phyloP scores from a whole-genome alignment of 805 yeast species.

The Yamadazyma sp. region DNA sequence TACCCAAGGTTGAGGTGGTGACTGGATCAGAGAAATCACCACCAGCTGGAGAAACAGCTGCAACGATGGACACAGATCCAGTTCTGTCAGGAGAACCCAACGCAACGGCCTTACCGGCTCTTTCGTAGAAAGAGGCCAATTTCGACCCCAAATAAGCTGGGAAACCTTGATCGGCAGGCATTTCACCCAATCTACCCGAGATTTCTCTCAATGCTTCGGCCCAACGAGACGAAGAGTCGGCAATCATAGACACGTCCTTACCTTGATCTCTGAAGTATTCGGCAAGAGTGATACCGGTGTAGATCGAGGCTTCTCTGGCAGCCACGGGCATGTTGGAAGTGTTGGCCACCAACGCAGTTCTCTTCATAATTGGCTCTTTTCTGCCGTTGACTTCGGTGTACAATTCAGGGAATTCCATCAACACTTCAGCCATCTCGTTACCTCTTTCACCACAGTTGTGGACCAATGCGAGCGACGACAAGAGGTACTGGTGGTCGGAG shows the following conservation, averaged over 20 bases:
- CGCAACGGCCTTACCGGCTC: slow-evolving; percentile 97
- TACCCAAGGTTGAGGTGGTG: slow-evolving; percentile 96
- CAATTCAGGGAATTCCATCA: slow-evolving; percentile 99
- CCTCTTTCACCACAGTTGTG: slow-evolving; percentile 85
- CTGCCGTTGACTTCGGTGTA: slow-evolving; percentile 87
- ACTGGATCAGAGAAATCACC: slow-evolving; percentile 99
- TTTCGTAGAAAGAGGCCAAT: slow-evolving; percentile 97
- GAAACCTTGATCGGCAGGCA: slow-evolving; percentile 99
- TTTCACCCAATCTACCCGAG: slow-evolving; percentile 99
- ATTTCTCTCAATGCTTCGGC: slow-evolving; percentile 99
- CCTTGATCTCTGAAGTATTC: slow-evolving; percentile 99
- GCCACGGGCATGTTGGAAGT: slow-evolving; percentile 99
- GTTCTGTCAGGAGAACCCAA: slow-evolving; percentile 94
- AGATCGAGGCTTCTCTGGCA: slow-evolving; percentile 99
- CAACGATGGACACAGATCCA: slow-evolving; percentile 98
- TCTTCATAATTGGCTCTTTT: slow-evolving; percentile 98
- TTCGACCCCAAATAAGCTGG: slow-evolving; percentile 99
- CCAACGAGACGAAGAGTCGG: slow-evolving; percentile 99
- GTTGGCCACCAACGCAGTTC: slow-evolving; percentile 97
- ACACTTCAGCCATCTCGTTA: slow-evolving; percentile 98
- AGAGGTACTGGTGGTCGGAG: slow-evolving; percentile 44
- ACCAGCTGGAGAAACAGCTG: slow-evolving; percentile 99
- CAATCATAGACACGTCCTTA: slow-evolving; percentile 98
- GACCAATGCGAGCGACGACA: slow-evolving; percentile 34
- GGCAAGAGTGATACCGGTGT: slow-evolving; percentile 97